phyloP scores from a whole-genome alignment of 139 green algal species.

The Chlamydomonas sphaeroides region DNA sequence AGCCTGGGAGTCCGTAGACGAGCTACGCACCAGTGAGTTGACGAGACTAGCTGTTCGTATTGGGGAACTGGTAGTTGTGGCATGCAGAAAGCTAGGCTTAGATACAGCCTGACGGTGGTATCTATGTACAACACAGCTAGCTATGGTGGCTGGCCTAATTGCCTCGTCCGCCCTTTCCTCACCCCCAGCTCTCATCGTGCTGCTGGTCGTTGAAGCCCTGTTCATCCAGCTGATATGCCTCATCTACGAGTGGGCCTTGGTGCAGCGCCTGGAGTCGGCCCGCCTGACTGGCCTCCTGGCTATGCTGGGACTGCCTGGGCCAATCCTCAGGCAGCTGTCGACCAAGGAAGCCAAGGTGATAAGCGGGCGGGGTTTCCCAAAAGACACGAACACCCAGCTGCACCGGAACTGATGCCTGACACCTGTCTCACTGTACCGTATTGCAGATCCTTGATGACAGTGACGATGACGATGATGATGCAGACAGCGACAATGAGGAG shows the following conservation, averaged over 20 bases:
- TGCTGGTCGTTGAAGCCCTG: constrained; percentile 35
- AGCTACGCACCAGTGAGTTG: background rate
- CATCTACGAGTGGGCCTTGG: constrained; percentile 16
- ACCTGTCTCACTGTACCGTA: too few relatives aligned
- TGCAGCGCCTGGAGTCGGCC: constrained; percentile 27
- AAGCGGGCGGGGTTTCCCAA: too few relatives aligned
- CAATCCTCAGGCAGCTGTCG: constrained; percentile 25
- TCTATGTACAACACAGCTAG: too few relatives aligned
- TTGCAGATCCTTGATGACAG: constrained; percentile 16
- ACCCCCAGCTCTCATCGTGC: constrained; percentile 42
- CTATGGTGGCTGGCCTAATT: too few relatives aligned
- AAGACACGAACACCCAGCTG: too few relatives aligned
- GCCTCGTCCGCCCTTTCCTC: too few relatives aligned
- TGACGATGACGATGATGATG: constrained; percentile 24
- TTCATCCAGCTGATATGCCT: constrained; percentile 24
- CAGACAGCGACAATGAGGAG: background rate
- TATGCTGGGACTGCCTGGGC: constrained; percentile 41
- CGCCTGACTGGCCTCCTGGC: constrained; percentile 24
- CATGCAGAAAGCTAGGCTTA: too few relatives aligned
- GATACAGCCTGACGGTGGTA: too few relatives aligned
- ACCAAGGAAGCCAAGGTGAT: constrained; percentile 10
- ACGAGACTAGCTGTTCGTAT: too few relatives aligned
- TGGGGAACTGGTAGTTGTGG: too few relatives aligned
- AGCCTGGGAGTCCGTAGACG: background rate
- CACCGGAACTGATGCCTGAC: too few relatives aligned